Percentiles rank a stretch among this genome's conserved stretches.
Conservation (phyloP, 495 filamentous ascomycete species). For the Daldinia caldariorum region DNA sequence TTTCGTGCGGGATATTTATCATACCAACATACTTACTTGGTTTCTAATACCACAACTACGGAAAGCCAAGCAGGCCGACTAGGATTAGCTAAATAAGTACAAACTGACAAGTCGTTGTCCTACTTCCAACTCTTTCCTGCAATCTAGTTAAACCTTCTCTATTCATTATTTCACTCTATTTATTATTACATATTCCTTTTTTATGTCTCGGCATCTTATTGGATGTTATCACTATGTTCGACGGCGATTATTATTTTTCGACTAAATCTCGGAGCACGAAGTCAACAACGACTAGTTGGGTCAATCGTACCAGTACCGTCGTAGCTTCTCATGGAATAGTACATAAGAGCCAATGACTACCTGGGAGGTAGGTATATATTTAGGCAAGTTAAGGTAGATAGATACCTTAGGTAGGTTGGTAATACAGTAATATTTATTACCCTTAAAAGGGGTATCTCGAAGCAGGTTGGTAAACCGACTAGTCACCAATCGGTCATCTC, state of each 20-base stretch:
- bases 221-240: neutral
- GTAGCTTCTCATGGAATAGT: neutral
- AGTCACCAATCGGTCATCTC: slow-evolving; percentile 12
- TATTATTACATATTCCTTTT: neutral
- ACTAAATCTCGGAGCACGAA: neutral
- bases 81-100: neutral
- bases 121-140: neutral
- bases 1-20: neutral
- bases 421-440: neutral
- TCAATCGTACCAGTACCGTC: neutral
- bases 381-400: neutral
- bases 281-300: neutral
- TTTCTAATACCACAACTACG: neutral
- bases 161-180: neutral
- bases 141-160: slow-evolving; percentile 1
- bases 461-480: neutral
- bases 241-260: neutral
- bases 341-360: too few species aligned
- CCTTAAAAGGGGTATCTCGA: slow-evolving; percentile 5
- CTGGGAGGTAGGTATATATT: too few species aligned
- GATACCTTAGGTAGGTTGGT: neutral
- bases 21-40: neutral
- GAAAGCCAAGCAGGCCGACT: neutral
- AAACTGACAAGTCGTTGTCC: neutral
- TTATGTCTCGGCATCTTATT: neutral